Conservation (phyloP, 257 asterid species). For the Scutellaria galericulata region DNA sequence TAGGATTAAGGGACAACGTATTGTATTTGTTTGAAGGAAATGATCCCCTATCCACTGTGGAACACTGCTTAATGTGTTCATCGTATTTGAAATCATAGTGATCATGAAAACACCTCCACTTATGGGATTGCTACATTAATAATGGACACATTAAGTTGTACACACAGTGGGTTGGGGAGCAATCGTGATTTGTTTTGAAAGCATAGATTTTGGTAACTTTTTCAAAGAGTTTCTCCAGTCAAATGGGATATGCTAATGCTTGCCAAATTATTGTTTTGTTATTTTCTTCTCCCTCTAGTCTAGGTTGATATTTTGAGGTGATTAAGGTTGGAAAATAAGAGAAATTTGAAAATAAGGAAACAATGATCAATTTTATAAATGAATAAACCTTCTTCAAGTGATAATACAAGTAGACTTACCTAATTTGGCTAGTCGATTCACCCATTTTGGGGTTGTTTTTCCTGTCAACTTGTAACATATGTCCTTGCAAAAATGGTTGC, state of each 20-base stretch:
- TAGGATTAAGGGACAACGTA: neutral
- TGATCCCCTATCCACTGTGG: no score
- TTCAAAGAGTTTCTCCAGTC: no score
- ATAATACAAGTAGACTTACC: slow-evolving; percentile 49
- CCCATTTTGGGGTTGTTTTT: slow-evolving; percentile 88
- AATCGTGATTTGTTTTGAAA: no score
- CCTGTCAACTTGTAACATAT: slow-evolving; percentile 79
- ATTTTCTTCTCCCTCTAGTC: neutral
- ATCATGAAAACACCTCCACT: no score
- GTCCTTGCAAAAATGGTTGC: slow-evolving; percentile 96
- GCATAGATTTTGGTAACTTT: no score
- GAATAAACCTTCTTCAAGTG: slow-evolving; percentile 7
- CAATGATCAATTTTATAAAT: neutral
- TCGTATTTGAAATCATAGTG: no score
- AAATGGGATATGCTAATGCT: neutral
- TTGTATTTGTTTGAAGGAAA: neutral
- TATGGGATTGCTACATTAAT: no score
- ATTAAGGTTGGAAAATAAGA: neutral
- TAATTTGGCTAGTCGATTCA: slow-evolving; percentile 89
- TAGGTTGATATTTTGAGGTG: neutral
- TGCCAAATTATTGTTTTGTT: neutral
- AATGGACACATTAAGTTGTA: no score
- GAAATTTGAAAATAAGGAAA: neutral
- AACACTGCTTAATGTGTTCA: no score
- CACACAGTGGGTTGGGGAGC: no score